Evolutionary conservation across 169 alveolate genomes (phyloP).

Genomic region (Eimeria necatrix): DNA sequence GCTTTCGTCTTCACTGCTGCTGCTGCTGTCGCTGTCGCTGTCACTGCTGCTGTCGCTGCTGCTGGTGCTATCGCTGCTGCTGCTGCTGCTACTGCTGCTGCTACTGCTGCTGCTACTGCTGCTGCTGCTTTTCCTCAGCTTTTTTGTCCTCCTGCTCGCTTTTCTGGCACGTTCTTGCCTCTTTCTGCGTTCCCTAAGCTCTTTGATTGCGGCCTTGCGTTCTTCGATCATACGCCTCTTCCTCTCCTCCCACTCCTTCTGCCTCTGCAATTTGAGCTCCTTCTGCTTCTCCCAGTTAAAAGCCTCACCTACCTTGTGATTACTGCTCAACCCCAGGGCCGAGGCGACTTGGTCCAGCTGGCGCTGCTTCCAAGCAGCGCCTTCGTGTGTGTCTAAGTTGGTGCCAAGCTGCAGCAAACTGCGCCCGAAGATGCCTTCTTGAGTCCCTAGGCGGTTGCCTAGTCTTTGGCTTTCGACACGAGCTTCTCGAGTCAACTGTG

Average conservation of each 20-base stretch:
- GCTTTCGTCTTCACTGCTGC: not conserved
- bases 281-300: constrained; percentile 77
- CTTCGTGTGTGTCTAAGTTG: constrained; percentile 57
- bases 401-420: constrained; percentile 34
- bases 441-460: not conserved
- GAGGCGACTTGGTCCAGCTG: constrained; percentile 71
- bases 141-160: not conserved
- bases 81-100: constrained; percentile 40
- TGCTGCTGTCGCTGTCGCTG: not conserved
- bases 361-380: constrained; percentile 78
- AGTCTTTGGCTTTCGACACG: not conserved
- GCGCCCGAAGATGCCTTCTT: constrained; percentile 64
- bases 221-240: constrained; percentile 51
- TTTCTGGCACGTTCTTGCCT: not conserved
- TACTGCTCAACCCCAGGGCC: constrained; percentile 66
- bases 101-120: constrained; percentile 66
- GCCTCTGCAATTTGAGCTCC: constrained; percentile 28
- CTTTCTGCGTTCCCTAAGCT: constrained; percentile 14
- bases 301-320: constrained; percentile 76
- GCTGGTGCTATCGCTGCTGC: not conserved
- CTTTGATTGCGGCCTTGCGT: constrained; percentile 9
- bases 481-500: constrained; percentile 40
- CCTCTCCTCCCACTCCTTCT: constrained; percentile 76
- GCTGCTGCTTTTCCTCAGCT: constrained; percentile 4
- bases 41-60: constrained; percentile 16